These are phyloP conservation scores for Boechera stricta DNA, from an alignment of 345 rosid species.

Conservation along the genomic window DNA sequence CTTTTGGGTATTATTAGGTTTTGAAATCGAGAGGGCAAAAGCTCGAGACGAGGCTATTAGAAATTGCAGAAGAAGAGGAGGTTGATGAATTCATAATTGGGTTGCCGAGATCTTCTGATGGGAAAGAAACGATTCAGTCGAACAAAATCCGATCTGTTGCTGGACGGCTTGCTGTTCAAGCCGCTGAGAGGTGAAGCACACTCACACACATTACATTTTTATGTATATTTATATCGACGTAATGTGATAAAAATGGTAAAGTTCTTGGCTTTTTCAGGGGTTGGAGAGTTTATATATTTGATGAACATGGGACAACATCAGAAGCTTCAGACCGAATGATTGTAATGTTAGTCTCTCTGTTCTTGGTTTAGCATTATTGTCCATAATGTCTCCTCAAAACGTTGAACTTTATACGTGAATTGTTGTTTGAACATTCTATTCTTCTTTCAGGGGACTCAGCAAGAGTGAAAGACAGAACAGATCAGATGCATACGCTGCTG, in stretches of 20 bases:
- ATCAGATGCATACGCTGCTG: conserved; percentile 82
- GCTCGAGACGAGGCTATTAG: conserved; percentile 68
- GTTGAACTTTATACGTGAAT: conserved; percentile 4
- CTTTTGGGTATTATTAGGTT: conserved; percentile 51
- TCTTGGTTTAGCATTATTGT: conserved; percentile 11
- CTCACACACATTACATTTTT: not conserved
- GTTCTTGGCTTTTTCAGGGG: conserved; percentile 56
- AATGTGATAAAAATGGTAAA: conserved; percentile 17
- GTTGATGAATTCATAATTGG: conserved; percentile 87
- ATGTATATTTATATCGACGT: not conserved
- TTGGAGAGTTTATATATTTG: conserved; percentile 85
- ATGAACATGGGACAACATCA: conserved; percentile 84
- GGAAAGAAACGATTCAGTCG: conserved; percentile 81
- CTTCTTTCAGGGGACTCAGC: conserved; percentile 70
- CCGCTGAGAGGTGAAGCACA: conserved; percentile 67
- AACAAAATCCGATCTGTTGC: conserved; percentile 84
- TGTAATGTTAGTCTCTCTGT: conserved; percentile 54
- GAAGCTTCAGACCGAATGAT: conserved; percentile 78
- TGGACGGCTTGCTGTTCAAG: conserved; percentile 76
- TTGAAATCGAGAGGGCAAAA: conserved; percentile 80
- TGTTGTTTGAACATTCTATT: conserved; percentile 2
- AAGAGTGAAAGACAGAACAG: conserved; percentile 60
- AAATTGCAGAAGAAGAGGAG: conserved; percentile 81
- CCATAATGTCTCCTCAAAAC: not conserved
- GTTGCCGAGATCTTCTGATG: conserved; percentile 78